These are phyloP conservation scores for Neonectria punicea DNA, from an alignment of 2,329 filamentous ascomycete genomes.

Conservation along the genomic window DNA sequence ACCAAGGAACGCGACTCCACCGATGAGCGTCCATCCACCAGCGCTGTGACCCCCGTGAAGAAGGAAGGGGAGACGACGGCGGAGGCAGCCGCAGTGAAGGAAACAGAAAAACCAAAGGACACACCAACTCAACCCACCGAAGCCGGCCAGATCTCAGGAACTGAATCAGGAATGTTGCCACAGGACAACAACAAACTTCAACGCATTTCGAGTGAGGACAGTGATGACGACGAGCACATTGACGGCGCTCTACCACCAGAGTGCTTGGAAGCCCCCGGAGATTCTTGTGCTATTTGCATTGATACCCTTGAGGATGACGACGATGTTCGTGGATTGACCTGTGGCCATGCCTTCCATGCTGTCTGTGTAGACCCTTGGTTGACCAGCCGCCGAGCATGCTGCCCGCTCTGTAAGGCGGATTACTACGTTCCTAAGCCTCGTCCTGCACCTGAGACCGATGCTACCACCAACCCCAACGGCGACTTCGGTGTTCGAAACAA, in stretches of 20 bases:
- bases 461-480: slow-evolving; percentile 38
- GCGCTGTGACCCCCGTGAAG: slow-evolving; percentile 28
- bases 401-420: slow-evolving; percentile 96
- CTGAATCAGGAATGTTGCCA: slow-evolving; percentile 37
- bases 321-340: slow-evolving; percentile 91
- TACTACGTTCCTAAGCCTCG: slow-evolving; percentile 96
- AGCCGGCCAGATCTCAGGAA: slow-evolving; percentile 39
- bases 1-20: slow-evolving; percentile 58
- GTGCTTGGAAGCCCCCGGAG: slow-evolving; percentile 82
- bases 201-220: slow-evolving; percentile 60
- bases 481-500: slow-evolving; percentile 52
- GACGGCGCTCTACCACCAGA: slow-evolving; percentile 85
- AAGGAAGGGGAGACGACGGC: slow-evolving; percentile 33
- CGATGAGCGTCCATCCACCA: slow-evolving; percentile 52
- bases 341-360: slow-evolving; percentile 98
- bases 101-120: slow-evolving; percentile 38
- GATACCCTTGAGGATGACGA: slow-evolving; percentile 95
- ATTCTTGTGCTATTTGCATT: slow-evolving; percentile 96
- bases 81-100: slow-evolving; percentile 12
- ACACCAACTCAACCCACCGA: slow-evolving; percentile 26
- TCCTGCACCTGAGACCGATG: slow-evolving; percentile 57
- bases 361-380: slow-evolving; percentile 97
- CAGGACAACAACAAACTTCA: slow-evolving; percentile 45
- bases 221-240: slow-evolving; percentile 81
- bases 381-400: slow-evolving; percentile 92